Evolutionary conservation across 805 yeast genomes (phyloP), one percentile per base, ranked within the genome.

Genomic region (Sugiyamaella smithiae): DNA sequence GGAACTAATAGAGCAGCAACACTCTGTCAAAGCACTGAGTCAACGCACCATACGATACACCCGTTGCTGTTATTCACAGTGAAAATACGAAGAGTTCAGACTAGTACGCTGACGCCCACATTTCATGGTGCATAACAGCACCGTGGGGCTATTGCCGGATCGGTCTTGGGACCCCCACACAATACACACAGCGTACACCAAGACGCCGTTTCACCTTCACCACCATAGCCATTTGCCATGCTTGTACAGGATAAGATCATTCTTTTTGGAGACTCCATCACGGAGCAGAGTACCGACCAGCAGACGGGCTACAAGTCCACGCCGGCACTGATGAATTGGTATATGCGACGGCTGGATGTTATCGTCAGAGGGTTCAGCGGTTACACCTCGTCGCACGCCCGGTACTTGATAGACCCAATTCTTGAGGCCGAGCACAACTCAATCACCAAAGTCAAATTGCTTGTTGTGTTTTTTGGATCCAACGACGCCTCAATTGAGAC

Each of bases 351-450:
- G 59, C 57, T 87, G 40, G 91, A 87, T 55, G 69, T 90, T 2
- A 59, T 88, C 1, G 81, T 78, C 35, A 70, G 96, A 50, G 97
- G 97, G 0, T 87, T 70, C 59, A 62, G 80, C 1, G 97, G 97
- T 0, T 89, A 86, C 68, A 86, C 76, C 56, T 67, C 89, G 0
- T 76, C 79, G 29, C 82, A 82, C 67, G 88, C 78, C 0, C 59
- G 70, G 7, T 65, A 71, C 41, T 56, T 86, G 3, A 57, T 77
- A 3, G 77, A 78, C n/a, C 66, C 70, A 36, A 67, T 84, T 9
- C 64, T 88, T 28, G 69, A 73, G 19, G 58, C 65, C 3, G 86
- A 81, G 52, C 66, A 76, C 41, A 70, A 64, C 1, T 67, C 57
- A 4, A 55, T 52, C 3, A 61, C 66, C 32, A 62, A 65, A 50